Evolutionary conservation across 75 land plant genomes (phyloP), one percentile per base, ranked within the genome.

Genomic region (Pinus taeda): DNA sequence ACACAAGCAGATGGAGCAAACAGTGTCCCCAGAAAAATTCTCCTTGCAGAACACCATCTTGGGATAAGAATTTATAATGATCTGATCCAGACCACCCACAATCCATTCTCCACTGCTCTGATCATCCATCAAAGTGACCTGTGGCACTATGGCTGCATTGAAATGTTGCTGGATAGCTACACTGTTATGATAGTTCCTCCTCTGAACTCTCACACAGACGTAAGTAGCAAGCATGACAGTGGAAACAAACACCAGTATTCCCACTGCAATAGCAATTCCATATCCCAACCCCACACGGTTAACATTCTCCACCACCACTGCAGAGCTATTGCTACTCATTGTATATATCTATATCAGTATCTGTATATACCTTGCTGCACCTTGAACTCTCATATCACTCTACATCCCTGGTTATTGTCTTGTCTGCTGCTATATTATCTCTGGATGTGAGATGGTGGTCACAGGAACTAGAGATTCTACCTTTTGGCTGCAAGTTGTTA

Each of bases 1-100:
- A 33, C 90, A 89, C 49, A 96, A 57, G 73, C 98, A 96, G 59
- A 96, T 96, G 30, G 98, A 85, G 79, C 98, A 96, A 6, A 81
- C 57, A 12, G 81, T 55, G 59, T 89, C 87, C 56, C 26, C 61
- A 24, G 49, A 26, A 18, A 49, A 42, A 21, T 59, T 24, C n/a
- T 73, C 79, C 37, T 59, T 71, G 17, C 81, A 74, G 92, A 67
- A 96, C 21, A 83, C 77, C 73, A 93, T 80, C 81, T 87, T 93
- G 26, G 98, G 98, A 75, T 93, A 96, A 49, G 94, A 85, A 79
- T 88, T 86, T 45, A 96, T 91, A 15, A 91, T 88, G 14, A 83
- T 84, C 74, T 86, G 89, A 70, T 90, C 89, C 12, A 96, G 86
- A 12, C 98, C 98, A 66, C 78, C 78, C 7, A 77, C 74, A 53